Conservation (phyloP, 305 asterid species). For the Solanum hybrid region DNA sequence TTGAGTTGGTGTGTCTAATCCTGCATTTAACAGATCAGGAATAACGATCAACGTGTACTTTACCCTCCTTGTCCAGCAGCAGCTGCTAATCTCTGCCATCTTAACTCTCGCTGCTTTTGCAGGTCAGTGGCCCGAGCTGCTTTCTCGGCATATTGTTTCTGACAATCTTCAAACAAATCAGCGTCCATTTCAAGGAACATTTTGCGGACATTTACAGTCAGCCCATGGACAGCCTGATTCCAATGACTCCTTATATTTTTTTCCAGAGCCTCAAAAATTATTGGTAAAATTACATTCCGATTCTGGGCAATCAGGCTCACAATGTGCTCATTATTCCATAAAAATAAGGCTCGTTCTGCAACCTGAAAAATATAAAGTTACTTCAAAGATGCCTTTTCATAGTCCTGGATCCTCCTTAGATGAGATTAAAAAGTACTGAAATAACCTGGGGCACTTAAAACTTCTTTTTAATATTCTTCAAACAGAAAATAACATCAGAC, state of each 20-base stretch:
- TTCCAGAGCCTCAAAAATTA: constrained; percentile 64
- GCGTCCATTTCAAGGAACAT: constrained; percentile 68
- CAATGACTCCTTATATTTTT: constrained; percentile 70
- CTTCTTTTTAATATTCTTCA: not conserved
- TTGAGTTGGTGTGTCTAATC: not conserved
- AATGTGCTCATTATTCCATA: constrained; percentile 76
- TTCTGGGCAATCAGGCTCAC: constrained; percentile 58
- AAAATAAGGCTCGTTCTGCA: constrained; percentile 63
- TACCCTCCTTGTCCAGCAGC: constrained; percentile 41
- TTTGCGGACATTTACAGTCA: constrained; percentile 56
- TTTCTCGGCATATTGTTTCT: constrained; percentile 45
- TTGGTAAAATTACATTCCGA: constrained; percentile 53
- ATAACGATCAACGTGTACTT: not conserved
- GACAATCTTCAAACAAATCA: constrained; percentile 63
- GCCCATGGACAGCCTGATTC: constrained; percentile 73
- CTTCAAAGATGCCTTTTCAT: constrained; percentile 3
- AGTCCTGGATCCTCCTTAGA: not conserved
- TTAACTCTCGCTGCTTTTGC: constrained; percentile 45
- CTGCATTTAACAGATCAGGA: not conserved
- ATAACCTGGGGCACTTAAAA: not conserved
- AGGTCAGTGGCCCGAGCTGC: constrained; percentile 31
- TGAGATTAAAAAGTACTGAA: not conserved
- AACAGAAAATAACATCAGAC: not conserved
- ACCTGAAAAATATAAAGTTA: constrained; percentile 41
- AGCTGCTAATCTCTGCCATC: constrained; percentile 65